Evolutionary conservation across 1,284 basidiomycete genomes (phyloP), one percentile per base, ranked within the genome.

Genomic region (Ustilago hordei): DNA sequence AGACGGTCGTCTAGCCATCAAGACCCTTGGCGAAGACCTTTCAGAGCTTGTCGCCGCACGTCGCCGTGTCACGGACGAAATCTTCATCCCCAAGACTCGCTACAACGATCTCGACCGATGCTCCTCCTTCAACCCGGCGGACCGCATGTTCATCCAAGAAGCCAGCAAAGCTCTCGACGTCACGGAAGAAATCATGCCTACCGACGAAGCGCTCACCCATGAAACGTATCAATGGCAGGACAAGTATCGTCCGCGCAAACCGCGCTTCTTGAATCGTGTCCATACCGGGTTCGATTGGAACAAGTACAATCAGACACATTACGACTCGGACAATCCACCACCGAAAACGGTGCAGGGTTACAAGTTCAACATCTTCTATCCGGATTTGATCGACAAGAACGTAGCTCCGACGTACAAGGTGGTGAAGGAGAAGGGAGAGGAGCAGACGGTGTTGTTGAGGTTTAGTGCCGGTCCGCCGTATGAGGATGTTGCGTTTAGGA

Each of bases 271-370:
- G 88, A 99, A 99, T 87, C 92, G 96, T 69, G 96, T 99, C 38
- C 95, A 98, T 84, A 99, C 97, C n/a, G 97, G 97, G n/a, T 99
- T 96, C 86, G 97, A 99, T 86, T 99, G 97, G 97, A 99, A 97
- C 89, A 96, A 97, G 89, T 87, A 86, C 79, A 86, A 86, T 66
- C 83, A 86, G 70, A 84, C 83, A 28, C 84, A 86, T 66, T 86
- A 86, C 67, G 84, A 86, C 45, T 72, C 78, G 41, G 82, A 85
- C 61, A 84, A 86, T 53, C 84, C 84, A 7, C 84, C 84, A 39
- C 84, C 84, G 17, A 85, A 85, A 66, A 75, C 83, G 28, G 84
- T 86, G 47, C 96, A 98, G 87, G 84, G 84, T 50, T 99, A 99
- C 89, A 98, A 98, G 88, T 95, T 95, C 88, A 95, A 95, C 82